phyloP scores from a whole-genome alignment of 2,329 filamentous ascomycete genomes.

The Dactylellina haptotyla region DNA sequence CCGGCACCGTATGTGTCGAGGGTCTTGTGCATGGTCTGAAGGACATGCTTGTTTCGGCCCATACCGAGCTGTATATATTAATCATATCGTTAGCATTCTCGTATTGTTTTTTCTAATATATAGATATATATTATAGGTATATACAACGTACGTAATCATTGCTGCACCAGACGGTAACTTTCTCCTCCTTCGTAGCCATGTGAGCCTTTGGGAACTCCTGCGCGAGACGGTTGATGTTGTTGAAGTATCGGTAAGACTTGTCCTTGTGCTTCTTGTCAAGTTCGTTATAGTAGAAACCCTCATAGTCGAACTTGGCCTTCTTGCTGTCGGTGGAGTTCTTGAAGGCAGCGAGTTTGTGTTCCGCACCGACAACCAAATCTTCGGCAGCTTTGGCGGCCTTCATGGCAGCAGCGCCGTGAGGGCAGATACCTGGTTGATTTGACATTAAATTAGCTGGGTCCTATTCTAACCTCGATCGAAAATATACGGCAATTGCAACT shows the following conservation, averaged over 20 bases:
- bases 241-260: conserved; percentile 99
- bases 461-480: neutral
- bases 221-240: conserved; percentile 98
- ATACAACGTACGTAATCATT: conserved; percentile 77
- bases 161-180: conserved; percentile 97
- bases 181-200: conserved; percentile 82
- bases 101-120: neutral
- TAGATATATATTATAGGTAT: too few species aligned
- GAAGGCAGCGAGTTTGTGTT: conserved; percentile 40
- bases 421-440: conserved; percentile 56
- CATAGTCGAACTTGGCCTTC: conserved; percentile 81
- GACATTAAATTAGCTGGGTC: conserved; percentile 4
- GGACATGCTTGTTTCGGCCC: conserved; percentile 87
- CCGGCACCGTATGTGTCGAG: conserved; percentile 94
- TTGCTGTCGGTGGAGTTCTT: conserved; percentile 56
- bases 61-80: conserved; percentile 73
- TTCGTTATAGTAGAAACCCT: conserved; percentile 85
- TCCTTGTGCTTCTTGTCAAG: conserved; percentile 99
- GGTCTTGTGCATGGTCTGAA: conserved; percentile 93
- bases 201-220: conserved; percentile 96
- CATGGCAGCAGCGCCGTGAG: conserved; percentile 58
- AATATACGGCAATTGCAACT: neutral
- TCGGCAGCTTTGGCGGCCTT: conserved; percentile 58
- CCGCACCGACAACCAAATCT: conserved; percentile 56
- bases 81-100: neutral